These are phyloP conservation scores for Terana coerulea DNA, from an alignment of 768 basidiomycete species.

Conservation along the genomic window DNA sequence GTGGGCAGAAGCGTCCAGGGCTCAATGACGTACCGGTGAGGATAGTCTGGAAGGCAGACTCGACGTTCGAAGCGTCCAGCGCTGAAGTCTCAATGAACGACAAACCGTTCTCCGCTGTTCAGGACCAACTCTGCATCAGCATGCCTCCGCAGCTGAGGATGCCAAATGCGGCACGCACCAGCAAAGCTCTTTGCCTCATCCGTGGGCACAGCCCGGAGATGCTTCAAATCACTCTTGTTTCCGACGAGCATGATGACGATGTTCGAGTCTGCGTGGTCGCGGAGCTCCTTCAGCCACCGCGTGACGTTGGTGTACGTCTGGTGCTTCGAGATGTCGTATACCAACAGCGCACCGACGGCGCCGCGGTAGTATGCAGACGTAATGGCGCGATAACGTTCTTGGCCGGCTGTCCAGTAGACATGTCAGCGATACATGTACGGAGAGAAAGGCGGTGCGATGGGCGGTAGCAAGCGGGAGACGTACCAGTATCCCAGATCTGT, in stretches of 20 bases:
- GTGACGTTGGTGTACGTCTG: slow-evolving; percentile 92
- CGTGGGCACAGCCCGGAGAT: slow-evolving; percentile 91
- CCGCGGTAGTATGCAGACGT: slow-evolving; percentile 99
- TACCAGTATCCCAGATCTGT: slow-evolving; percentile 99
- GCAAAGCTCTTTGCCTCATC: slow-evolving; percentile 95
- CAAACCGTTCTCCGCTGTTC: slow-evolving; percentile 85
- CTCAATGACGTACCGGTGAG: slow-evolving; percentile 63
- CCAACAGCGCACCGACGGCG: slow-evolving; percentile 87
- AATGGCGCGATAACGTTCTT: slow-evolving; percentile 97
- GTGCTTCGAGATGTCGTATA: slow-evolving; percentile 94
- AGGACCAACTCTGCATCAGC: not conserved
- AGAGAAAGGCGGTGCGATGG: not conserved
- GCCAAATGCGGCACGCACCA: slow-evolving; percentile 43
- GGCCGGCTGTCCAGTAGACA: too few species aligned
- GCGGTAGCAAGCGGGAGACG: slow-evolving; percentile 25
- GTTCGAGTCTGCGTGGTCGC: slow-evolving; percentile 91
- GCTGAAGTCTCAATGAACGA: slow-evolving; percentile 99
- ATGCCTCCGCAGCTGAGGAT: not conserved
- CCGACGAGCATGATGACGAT: slow-evolving; percentile 96
- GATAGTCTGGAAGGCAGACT: slow-evolving; percentile 95
- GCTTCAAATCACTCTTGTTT: slow-evolving; percentile 99
- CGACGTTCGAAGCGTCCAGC: slow-evolving; percentile 99
- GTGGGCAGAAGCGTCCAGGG: not conserved
- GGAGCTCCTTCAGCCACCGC: slow-evolving; percentile 95
- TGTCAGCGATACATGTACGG: not conserved